These are phyloP conservation scores for Aureobasidium sp. DNA, from an alignment of 2,329 filamentous ascomycete species.

Conservation along the genomic window DNA sequence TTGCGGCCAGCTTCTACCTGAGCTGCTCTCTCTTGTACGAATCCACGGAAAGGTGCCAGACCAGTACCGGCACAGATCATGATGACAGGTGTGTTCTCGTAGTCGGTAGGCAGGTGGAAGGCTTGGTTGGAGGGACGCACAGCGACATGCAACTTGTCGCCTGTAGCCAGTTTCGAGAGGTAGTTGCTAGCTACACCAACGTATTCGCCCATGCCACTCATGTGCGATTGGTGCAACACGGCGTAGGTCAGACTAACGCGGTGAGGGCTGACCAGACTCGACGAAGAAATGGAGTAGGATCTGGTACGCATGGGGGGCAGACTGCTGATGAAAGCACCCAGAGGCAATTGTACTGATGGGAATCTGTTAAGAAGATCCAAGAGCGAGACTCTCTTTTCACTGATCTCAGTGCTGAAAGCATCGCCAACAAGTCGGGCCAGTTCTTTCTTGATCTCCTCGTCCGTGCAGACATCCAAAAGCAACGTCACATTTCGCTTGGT, in stretches of 20 bases:
- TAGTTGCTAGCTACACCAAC: conserved; percentile 37
- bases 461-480: conserved; percentile 41
- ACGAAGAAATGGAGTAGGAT: conserved; percentile 28
- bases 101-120: conserved; percentile 37
- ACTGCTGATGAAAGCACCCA: conserved; percentile 60
- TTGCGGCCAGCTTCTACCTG: conserved; percentile 39
- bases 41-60: conserved; percentile 96
- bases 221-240: conserved; percentile 32
- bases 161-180: conserved; percentile 30
- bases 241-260: conserved; percentile 53
- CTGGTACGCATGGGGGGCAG: conserved; percentile 60
- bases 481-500: conserved; percentile 53
- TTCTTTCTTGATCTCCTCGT: conserved; percentile 40
- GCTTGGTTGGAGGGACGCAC: conserved; percentile 33
- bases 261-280: conserved; percentile 23
- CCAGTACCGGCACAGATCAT: conserved; percentile 99
- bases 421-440: conserved; percentile 41
- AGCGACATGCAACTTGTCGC: conserved; percentile 35
- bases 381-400: conserved; percentile 40
- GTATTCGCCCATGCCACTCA: conserved; percentile 24
- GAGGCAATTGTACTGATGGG: conserved; percentile 49
- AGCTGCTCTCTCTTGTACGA: conserved; percentile 76
- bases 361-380: conserved; percentile 63
- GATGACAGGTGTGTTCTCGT: conserved; percentile 47
- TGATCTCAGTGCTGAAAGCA: conserved; percentile 30